Percentiles rank a stretch among this genome's conserved stretches.
phyloP scores from a whole-genome alignment of 2,329 filamentous ascomycete genomes.

The Penicillium sp. region DNA sequence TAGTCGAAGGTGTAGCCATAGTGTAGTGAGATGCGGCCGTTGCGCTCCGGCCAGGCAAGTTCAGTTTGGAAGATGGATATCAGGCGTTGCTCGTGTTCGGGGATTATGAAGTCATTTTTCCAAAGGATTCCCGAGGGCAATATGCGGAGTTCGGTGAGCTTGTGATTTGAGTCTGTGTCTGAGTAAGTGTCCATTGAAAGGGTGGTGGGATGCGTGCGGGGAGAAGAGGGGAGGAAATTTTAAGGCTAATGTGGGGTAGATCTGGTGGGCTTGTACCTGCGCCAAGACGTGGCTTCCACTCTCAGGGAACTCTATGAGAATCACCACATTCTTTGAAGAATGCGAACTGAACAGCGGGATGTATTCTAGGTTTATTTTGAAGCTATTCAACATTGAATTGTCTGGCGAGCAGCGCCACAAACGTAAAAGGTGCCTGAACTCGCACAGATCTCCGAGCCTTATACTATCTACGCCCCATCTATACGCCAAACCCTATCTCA shows the following conservation, averaged over 20 bases:
- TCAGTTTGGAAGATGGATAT: conserved; percentile 52
- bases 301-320: not conserved
- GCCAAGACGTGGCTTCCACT: not conserved
- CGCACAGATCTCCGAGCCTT: too few species aligned
- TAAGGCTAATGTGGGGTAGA: not conserved
- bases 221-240: not conserved
- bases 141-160: conserved; percentile 33
- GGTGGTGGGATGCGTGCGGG: not conserved
- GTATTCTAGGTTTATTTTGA: not conserved
- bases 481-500: too few species aligned
- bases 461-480: too few species aligned
- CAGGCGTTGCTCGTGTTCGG: conserved; percentile 52
- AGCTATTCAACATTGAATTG: not conserved
- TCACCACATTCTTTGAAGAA: not conserved
- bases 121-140: conserved; percentile 39
- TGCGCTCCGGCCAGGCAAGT: conserved; percentile 54
- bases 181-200: not conserved
- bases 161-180: conserved; percentile 11
- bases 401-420: too few species aligned
- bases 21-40: conserved; percentile 57
- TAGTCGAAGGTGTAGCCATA: conserved; percentile 65
- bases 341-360: not conserved
- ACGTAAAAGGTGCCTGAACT: too few species aligned
- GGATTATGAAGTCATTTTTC: conserved; percentile 54
- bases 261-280: not conserved